Evolutionary conservation across 164 flowering plant species (phyloP).

Genomic region (Vitis amurensis): DNA sequence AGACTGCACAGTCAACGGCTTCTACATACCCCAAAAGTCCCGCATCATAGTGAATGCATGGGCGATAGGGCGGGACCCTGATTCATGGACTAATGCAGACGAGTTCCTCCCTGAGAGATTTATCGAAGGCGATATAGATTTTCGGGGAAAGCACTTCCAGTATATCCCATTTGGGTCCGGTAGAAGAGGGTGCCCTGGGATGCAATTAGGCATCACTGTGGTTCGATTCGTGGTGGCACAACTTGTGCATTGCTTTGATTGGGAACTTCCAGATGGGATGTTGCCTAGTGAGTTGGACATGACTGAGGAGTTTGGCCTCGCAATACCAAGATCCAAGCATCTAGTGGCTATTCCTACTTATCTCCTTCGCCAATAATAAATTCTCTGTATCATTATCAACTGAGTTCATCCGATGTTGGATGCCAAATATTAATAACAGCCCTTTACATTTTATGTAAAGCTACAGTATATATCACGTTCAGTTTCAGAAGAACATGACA

Average conservation of each 20-base stretch:
- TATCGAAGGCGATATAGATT: neutral
- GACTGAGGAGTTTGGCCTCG: conserved; percentile 16
- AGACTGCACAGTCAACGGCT: conserved; percentile 6
- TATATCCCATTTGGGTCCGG: conserved; percentile 4
- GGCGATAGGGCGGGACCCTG: conserved; percentile 23
- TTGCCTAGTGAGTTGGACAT: conserved; percentile 16
- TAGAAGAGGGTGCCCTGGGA: neutral
- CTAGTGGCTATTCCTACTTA: neutral
- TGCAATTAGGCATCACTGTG: conserved; percentile 4
- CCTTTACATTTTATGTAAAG: too few species aligned
- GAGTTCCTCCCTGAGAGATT: conserved; percentile 7
- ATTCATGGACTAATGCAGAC: conserved; percentile 3
- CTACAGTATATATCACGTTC: too few species aligned
- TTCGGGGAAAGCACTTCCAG: neutral
- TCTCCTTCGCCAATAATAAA: neutral
- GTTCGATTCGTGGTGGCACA: conserved; percentile 8
- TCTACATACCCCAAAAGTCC: conserved; percentile 2
- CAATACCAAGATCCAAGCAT: conserved; percentile 9
- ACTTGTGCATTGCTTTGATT: conserved; percentile 17
- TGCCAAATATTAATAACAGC: too few species aligned
- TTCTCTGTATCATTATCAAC: neutral
- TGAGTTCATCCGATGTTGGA: neutral
- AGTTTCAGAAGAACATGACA: too few species aligned
- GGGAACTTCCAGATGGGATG: conserved; percentile 10
- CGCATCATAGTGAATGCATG: conserved; percentile 11